Base-by-base conservation (phyloP, 805 yeast genomes). In the Yarrowia alimentaria region DNA sequence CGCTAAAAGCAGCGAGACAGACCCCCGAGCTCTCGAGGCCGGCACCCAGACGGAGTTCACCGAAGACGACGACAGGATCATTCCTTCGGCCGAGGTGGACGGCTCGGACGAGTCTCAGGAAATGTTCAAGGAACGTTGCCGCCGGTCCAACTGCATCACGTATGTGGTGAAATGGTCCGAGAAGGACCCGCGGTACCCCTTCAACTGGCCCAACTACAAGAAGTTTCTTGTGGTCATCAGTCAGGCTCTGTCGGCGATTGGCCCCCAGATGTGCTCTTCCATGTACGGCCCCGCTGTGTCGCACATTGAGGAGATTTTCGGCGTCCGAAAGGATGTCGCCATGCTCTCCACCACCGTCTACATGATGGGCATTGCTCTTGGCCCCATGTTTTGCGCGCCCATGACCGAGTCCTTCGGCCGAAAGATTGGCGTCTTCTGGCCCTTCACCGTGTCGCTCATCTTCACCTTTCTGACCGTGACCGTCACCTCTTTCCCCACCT, bases 351-450 rank as follows among this genome's bases (percentile, higher is more conserved):
- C 54, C 12, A 25, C 72, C 68, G 57, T 65, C 68, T 3, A 55
- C 50, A 11, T 60, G 62, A 14, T 64, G 58, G 9, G 69, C 57
- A 56, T 69, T 70, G 24, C 56, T 53, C 13, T 53, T 13, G 55
- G 55, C 0, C 55, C 53, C 54, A 16, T 60, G 61, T 28, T 53
- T 9, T 43, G 54, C 10, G 55, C 55, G 0, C 55, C 55, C 18
- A 34, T 53, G 30, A 32, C 55, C 4, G 55, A 53, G 33, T 19
- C 26, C 1, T 53, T 31, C 22, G 55, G 55, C 4, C 34, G 55
- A 0, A 53, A 53, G 29, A 20, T 56, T 12, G 64, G 62, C 18
- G 55, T 65, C 25, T 37, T 62, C 5, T 61, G 62, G 6, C 62
- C 67, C 6, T 43, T 52, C 12, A 57, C 63, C 17, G 60, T 61